These are phyloP conservation scores for Dryas integrifolia DNA, from an alignment of 331 rosid genomes.

Conservation along the genomic window DNA sequence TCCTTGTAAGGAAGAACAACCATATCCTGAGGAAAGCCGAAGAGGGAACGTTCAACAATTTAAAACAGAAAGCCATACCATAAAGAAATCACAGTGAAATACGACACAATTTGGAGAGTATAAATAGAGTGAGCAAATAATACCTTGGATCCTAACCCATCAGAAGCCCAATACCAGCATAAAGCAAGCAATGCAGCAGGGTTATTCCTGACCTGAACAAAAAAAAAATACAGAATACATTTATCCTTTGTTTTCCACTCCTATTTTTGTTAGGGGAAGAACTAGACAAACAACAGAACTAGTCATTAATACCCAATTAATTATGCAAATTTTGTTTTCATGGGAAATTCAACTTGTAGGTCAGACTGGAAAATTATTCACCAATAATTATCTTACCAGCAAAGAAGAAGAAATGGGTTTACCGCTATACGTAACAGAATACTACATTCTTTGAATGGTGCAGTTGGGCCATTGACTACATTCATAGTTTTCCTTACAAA, in stretches of 20 bases:
- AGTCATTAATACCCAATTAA: neutral
- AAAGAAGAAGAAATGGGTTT: neutral
- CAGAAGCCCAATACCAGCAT: conserved; percentile 98
- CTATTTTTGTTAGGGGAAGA: neutral
- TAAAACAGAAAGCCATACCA: conserved; percentile 17
- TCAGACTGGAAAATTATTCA: neutral
- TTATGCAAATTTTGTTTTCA: neutral
- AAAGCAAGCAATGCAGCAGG: conserved; percentile 95
- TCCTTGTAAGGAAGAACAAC: conserved; percentile 98
- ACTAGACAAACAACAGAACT: neutral
- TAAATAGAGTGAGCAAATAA: conserved; percentile 11
- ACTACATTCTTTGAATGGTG: neutral
- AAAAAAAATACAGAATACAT: neutral
- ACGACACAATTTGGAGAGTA: conserved; percentile 5
- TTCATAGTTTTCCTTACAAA: too few species aligned
- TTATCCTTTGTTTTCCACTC: neutral
- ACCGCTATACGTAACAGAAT: neutral
- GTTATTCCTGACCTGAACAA: conserved; percentile 58
- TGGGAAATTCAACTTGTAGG: neutral
- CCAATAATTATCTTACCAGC: neutral
- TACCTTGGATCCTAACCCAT: conserved; percentile 96
- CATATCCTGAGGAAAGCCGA: conserved; percentile 66
- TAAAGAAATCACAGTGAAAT: conserved; percentile 19
- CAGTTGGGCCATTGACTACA: too few species aligned
- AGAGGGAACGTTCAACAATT: neutral